Conservation (phyloP, 371 early-diverging fungal species). For the Gilbertella persicaria region DNA sequence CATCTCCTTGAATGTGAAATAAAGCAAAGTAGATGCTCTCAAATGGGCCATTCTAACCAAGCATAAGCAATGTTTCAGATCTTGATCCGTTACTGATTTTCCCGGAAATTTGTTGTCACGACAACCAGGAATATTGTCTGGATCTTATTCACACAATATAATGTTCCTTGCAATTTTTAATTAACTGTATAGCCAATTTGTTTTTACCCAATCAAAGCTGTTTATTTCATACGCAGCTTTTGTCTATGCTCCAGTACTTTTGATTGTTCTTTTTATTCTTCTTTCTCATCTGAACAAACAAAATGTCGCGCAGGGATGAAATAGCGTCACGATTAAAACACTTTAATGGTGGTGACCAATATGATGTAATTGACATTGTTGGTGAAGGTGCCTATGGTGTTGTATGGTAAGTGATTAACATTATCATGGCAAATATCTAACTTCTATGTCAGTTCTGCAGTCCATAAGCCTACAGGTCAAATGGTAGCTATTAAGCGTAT, state of each 20-base stretch:
- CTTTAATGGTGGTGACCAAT: conserved; percentile 64
- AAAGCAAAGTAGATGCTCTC: too few relatives aligned
- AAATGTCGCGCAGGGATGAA: conserved; percentile 33
- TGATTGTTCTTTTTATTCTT: not conserved
- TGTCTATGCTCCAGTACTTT: conserved; percentile 2
- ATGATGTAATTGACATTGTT: conserved; percentile 61
- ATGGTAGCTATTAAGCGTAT: conserved; percentile 94
- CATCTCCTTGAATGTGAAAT: too few relatives aligned
- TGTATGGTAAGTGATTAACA: conserved; percentile 53
- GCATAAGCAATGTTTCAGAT: too few relatives aligned
- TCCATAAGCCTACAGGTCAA: conserved; percentile 83
- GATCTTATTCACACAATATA: too few relatives aligned
- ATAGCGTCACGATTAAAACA: conserved; percentile 51
- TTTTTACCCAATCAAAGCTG: too few relatives aligned
- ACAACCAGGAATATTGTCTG: too few relatives aligned
- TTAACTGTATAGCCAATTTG: too few relatives aligned
- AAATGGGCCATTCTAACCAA: too few relatives aligned
- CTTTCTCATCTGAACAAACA: not conserved
- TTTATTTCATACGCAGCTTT: too few relatives aligned
- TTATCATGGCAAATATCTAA: not conserved
- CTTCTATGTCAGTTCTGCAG: conserved; percentile 69
- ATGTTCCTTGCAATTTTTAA: too few relatives aligned
- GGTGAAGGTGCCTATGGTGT: conserved; percentile 71
- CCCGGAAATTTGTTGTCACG: too few relatives aligned
- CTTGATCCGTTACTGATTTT: too few relatives aligned